Conservation (phyloP, 83 land plant genomes). For the Picea mariana region DNA sequence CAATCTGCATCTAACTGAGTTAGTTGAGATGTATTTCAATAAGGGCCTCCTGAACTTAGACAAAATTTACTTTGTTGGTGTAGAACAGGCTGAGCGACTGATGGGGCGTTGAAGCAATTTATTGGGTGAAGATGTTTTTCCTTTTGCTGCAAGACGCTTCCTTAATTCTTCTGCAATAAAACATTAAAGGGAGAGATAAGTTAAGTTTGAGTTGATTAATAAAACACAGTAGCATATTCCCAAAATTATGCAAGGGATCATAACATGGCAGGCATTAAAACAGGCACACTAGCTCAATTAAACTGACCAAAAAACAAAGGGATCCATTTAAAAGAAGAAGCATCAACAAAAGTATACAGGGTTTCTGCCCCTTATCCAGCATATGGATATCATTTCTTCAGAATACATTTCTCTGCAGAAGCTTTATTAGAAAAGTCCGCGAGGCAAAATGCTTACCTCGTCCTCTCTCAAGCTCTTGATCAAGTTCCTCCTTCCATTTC, state of each 20-base stretch:
- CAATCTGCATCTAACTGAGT: not conserved
- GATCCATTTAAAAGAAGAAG: not conserved
- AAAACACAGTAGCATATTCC: not conserved
- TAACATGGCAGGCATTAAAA: not conserved
- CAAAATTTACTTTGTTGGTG: not conserved
- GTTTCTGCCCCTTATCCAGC: not conserved
- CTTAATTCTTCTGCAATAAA: slow-evolving; percentile 1
- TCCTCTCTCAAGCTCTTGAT: slow-evolving; percentile 71
- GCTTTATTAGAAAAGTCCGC: too few relatives aligned
- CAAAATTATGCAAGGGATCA: not conserved
- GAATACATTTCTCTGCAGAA: too few relatives aligned
- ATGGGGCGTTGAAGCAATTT: not conserved
- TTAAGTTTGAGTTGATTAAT: not conserved
- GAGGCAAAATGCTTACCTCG: slow-evolving; percentile 50
- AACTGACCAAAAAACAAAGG: not conserved
- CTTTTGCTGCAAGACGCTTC: not conserved
- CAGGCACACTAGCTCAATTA: not conserved
- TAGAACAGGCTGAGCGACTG: not conserved
- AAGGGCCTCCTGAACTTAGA: not conserved
- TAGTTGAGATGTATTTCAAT: not conserved
- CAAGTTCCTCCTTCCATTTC: slow-evolving; percentile 91
- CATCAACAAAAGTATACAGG: not conserved
- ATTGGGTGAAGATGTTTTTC: not conserved
- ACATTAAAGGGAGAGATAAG: not conserved
- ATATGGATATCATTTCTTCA: not conserved